Evolutionary conservation across 2,329 filamentous ascomycete genomes (phyloP).

Genomic region (Laburnicola sp.): DNA sequence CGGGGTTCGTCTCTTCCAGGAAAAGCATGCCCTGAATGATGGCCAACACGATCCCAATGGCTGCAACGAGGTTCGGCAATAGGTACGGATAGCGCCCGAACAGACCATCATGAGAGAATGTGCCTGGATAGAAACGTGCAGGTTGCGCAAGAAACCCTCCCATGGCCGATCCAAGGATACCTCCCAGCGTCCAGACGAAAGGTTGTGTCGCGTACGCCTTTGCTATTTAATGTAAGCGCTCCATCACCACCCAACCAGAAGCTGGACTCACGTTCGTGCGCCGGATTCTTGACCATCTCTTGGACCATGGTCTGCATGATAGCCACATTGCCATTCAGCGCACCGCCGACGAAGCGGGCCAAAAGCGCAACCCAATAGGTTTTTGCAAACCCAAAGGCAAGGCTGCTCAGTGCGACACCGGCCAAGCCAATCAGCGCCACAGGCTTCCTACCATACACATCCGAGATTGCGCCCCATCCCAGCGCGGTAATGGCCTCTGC

Average conservation of each 20-base stretch:
- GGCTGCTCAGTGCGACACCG: slow-evolving; percentile 80
- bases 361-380: slow-evolving; percentile 83
- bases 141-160: slow-evolving; percentile 86
- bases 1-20: slow-evolving; percentile 85
- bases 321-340: slow-evolving; percentile 89
- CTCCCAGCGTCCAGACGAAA: slow-evolving; percentile 89
- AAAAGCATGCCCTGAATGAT: slow-evolving; percentile 78
- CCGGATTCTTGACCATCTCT: slow-evolving; percentile 85
- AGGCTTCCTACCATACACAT: slow-evolving; percentile 47
- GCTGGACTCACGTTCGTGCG: slow-evolving; percentile 75
- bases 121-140: slow-evolving; percentile 69
- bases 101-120: slow-evolving; percentile 68
- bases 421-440: slow-evolving; percentile 59
- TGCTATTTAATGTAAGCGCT: slow-evolving; percentile 53
- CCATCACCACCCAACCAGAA: not conserved
- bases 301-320: slow-evolving; percentile 92
- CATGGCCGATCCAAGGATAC: slow-evolving; percentile 82
- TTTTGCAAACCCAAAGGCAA: slow-evolving; percentile 78
- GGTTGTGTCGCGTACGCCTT: slow-evolving; percentile 89
- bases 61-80: slow-evolving; percentile 85
- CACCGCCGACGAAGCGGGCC: slow-evolving; percentile 75
- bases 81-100: slow-evolving; percentile 84
- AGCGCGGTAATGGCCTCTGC: slow-evolving; percentile 85
- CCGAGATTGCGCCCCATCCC: slow-evolving; percentile 49
- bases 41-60: slow-evolving; percentile 72